Percentiles rank a stretch among this genome's conserved stretches.
Evolutionary conservation across 352 stramenopile species (phyloP).

Genomic region (Peronospora belbahrii): DNA sequence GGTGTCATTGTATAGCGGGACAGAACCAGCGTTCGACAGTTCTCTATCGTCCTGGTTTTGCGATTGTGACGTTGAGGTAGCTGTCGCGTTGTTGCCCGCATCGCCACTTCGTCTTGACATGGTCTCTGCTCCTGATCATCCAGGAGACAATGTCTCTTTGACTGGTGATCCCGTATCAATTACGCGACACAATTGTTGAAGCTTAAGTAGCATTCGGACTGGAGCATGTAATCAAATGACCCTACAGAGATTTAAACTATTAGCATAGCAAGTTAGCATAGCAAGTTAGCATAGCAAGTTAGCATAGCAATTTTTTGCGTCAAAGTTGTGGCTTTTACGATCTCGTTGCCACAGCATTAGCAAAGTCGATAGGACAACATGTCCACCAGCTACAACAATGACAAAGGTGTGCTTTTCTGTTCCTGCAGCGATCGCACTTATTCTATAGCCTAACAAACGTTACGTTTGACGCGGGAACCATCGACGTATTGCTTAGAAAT

Average conservation of each 20-base stretch:
- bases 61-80: background rate
- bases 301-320: slow-evolving; percentile 20
- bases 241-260: too few relatives aligned
- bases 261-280: too few relatives aligned
- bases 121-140: background rate
- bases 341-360: slow-evolving; percentile 6
- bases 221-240: too few relatives aligned
- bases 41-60: slow-evolving; percentile 25
- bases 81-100: background rate
- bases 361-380: slow-evolving; percentile 2
- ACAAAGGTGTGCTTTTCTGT: too few relatives aligned
- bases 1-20: slow-evolving; percentile 36
- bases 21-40: slow-evolving; percentile 29
- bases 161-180: background rate
- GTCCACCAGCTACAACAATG: background rate
- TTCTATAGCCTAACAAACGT: slow-evolving; percentile 14
- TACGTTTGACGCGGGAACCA: slow-evolving; percentile 6
- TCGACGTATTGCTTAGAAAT: background rate
- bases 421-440: too few relatives aligned
- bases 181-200: background rate
- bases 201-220: background rate
- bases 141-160: slow-evolving; percentile 1
- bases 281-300: too few relatives aligned
- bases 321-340: slow-evolving; percentile 6
- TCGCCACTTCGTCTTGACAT: slow-evolving; percentile 9